Percentiles rank a stretch among this genome's conserved stretches.
These are phyloP conservation scores for Platanus orientalis DNA, from an alignment of 164 flowering plant genomes.

Conservation along the genomic window DNA sequence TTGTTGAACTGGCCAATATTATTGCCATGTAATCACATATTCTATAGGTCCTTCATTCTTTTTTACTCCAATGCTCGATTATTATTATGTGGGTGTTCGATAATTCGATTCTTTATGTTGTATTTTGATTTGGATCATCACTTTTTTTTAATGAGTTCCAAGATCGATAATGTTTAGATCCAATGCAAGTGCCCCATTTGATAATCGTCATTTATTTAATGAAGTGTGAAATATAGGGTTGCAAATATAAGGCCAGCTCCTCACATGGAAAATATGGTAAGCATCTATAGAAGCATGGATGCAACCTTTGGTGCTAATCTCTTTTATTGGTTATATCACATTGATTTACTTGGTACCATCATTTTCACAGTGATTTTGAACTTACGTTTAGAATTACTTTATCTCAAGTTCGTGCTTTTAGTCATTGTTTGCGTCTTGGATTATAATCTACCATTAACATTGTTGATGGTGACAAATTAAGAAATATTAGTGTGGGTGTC, in stretches of 20 bases:
- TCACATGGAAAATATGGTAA: constrained; percentile 43
- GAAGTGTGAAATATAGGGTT: neutral
- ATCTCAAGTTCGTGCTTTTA: neutral
- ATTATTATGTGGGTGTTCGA: neutral
- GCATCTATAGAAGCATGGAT: constrained; percentile 46
- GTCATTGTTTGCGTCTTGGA: no score
- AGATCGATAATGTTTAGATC: constrained; percentile 14
- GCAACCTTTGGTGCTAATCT: constrained; percentile 34
- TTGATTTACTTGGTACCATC: constrained; percentile 22
- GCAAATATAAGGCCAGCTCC: constrained; percentile 47
- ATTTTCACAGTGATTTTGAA: neutral
- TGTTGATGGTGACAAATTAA: no score
- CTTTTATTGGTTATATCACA: constrained; percentile 19
- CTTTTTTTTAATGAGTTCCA: constrained; percentile 13
- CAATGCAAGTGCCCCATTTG: constrained; percentile 53
- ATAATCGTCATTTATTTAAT: constrained; percentile 19
- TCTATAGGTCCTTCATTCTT: constrained; percentile 43
- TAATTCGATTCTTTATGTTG: neutral
- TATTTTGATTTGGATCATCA: constrained; percentile 4
- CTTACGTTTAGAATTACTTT: neutral
- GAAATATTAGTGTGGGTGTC: no score
- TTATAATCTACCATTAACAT: no score
- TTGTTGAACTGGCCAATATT: constrained; percentile 44
- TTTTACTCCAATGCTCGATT: neutral
- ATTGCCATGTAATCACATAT: constrained; percentile 60